Base-by-base conservation (phyloP, 208 protist species). In the Wallacemonas sp. region DNA sequence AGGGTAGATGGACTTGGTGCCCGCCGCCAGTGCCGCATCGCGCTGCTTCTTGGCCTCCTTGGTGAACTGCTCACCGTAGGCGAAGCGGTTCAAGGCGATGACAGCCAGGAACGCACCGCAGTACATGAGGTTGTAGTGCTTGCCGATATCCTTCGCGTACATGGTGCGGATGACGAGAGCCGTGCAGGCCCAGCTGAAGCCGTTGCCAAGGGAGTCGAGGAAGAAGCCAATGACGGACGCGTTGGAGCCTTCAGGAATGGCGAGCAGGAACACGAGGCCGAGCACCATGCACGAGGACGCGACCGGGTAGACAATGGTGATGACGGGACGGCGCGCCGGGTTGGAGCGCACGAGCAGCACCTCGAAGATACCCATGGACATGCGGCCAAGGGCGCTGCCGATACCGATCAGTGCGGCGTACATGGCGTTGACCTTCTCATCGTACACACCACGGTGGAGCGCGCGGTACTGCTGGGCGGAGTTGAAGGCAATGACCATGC, bases 91-190 rank as follows among this genome's bases (percentile, higher is more conserved):
- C 46, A 87, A 72, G 23, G 74, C 75, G 44, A 91, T 82, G 8
- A 81, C 78, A 11, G 81, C 72, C 4, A 81, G 62, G 36, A 85
- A 71, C 49, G 65, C 81, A 30, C 81, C 77, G 6, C 73, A 74
- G 57, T 78, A 90, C 65, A 83, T 73, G 33, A 90, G 86, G 70
- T 85, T 84, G 75, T 90, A 90, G 74, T 86, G 76, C 77, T 90
- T 90, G 39, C 83, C 84, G 17, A 85, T 80, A 46, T 90, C 80
- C 69, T 83, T 78, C 19, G 80, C 72, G 39, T 85, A 90, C 12
- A 90, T 2, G 1, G 68, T 68, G 12, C 74, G 80, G 23, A 83
- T 60, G 19, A 60, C 68, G 9, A 90, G 61, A 3, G 72, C 80
- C 11, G 76, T 80, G 68, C 55, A 68, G n/a, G 72, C 80, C 80